Conservation (phyloP, 208 protist species). For the Trypanosoma melophagium region DNA sequence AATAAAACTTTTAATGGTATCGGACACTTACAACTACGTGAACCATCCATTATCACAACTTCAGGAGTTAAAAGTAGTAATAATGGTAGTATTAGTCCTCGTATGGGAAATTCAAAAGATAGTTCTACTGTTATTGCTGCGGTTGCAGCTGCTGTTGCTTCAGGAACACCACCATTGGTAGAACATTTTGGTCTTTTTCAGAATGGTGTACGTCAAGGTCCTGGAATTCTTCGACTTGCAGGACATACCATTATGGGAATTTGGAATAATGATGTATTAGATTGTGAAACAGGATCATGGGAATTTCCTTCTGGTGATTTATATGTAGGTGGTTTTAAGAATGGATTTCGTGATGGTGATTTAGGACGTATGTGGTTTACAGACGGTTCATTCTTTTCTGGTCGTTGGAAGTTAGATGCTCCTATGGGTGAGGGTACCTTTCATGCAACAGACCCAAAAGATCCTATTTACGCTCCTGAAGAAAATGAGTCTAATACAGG, state of each 20-base stretch:
- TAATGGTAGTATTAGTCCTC: conserved; percentile 2
- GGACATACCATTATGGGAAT: conserved; percentile 64
- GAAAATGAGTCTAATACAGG: neutral
- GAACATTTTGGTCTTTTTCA: conserved; percentile 84
- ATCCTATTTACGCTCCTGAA: conserved; percentile 43
- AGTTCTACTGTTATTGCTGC: neutral
- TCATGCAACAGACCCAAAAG: conserved; percentile 47
- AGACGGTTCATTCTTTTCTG: conserved; percentile 74
- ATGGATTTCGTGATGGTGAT: conserved; percentile 38
- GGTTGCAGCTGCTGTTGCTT: conserved; percentile 14
- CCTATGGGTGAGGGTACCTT: conserved; percentile 60
- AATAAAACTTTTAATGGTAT: conserved; percentile 65
- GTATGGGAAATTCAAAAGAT: neutral
- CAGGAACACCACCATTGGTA: conserved; percentile 15
- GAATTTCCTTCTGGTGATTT: conserved; percentile 74
- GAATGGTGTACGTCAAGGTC: conserved; percentile 62
- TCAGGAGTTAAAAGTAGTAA: conserved; percentile 1
- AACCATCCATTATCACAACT: neutral
- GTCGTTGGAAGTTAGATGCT: conserved; percentile 58
- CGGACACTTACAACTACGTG: conserved; percentile 40
- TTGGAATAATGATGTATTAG: conserved; percentile 65
- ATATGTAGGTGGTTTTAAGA: conserved; percentile 66
- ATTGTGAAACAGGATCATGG: conserved; percentile 57
- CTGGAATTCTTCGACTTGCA: conserved; percentile 63
- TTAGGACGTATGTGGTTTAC: conserved; percentile 48